These are phyloP conservation scores for Cicer arietinum DNA, from an alignment of 306 rosid species.

Conservation along the genomic window DNA sequence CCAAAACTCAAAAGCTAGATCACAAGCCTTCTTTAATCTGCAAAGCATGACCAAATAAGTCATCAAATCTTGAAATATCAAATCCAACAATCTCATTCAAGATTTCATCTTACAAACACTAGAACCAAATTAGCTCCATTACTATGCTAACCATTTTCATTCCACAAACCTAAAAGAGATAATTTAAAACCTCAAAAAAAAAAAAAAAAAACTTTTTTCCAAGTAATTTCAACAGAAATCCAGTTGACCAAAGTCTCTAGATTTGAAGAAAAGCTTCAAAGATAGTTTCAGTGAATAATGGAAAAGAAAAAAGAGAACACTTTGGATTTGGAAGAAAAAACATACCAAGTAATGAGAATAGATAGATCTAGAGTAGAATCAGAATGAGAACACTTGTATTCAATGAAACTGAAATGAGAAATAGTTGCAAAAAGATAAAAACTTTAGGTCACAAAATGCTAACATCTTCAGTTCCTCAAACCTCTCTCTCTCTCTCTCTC, in stretches of 20 bases:
- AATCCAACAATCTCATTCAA: slow-evolving; percentile 24
- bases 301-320: not conserved
- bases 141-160: slow-evolving; percentile 4
- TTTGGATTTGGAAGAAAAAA: slow-evolving; percentile 6
- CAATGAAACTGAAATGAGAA: slow-evolving; percentile 1
- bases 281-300: not conserved
- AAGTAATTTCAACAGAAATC: slow-evolving; percentile 37
- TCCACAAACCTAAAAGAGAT: not conserved
- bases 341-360: slow-evolving; percentile 31
- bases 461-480: slow-evolving; percentile 38
- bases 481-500: slow-evolving; percentile 34
- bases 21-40: slow-evolving; percentile 50
- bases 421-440: slow-evolving; percentile 36
- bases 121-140: slow-evolving; percentile 6
- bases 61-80: slow-evolving; percentile 1
- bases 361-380: slow-evolving; percentile 49
- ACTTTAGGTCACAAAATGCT: slow-evolving; percentile 59
- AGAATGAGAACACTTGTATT: slow-evolving; percentile 17
- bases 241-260: slow-evolving; percentile 20
- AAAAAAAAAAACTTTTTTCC: not conserved
- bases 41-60: slow-evolving; percentile 36
- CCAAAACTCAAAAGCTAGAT: slow-evolving; percentile 46
- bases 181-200: slow-evolving; percentile 30
- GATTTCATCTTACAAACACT: slow-evolving; percentile 32
- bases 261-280: slow-evolving; percentile 37